Conservation (phyloP, 306 rosid genomes). For the Quercus robur region DNA sequence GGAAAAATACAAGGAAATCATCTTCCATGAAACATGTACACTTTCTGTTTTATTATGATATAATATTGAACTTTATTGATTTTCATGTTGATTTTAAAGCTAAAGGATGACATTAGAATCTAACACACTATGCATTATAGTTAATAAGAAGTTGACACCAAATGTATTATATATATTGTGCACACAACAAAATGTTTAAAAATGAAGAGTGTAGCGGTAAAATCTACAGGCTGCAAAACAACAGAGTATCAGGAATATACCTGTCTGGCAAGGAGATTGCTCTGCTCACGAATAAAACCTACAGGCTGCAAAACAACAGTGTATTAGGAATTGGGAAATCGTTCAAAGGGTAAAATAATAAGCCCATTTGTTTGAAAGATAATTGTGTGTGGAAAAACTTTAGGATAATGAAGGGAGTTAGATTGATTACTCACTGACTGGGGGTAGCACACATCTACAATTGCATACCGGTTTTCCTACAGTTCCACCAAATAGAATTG, state of each 20-base stretch:
- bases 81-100: background rate
- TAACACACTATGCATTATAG: background rate
- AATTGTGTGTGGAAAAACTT: background rate
- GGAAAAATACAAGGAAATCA: background rate
- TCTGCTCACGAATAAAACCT: conserved; percentile 84
- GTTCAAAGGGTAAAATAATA: conserved; percentile 1
- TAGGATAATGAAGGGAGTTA: conserved; percentile 4
- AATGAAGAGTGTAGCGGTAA: conserved; percentile 5
- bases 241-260: conserved; percentile 35
- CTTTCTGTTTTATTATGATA: background rate
- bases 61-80: background rate
- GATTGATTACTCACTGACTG: conserved; percentile 65
- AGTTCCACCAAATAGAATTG: conserved; percentile 31
- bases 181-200: background rate
- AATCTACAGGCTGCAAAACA: conserved; percentile 65
- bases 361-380: background rate
- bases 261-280: conserved; percentile 80
- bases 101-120: background rate
- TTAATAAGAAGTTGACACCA: background rate
- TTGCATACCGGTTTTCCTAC: conserved; percentile 94
- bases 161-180: conserved; percentile 1
- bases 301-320: conserved; percentile 62
- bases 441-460: conserved; percentile 92
- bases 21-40: background rate
- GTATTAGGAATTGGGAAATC: conserved; percentile 14